Percentiles rank a stretch among this genome's conserved stretches.
Evolutionary conservation across 164 flowering plant genomes (phyloP).

Genomic region (Brasenia schreberi): DNA sequence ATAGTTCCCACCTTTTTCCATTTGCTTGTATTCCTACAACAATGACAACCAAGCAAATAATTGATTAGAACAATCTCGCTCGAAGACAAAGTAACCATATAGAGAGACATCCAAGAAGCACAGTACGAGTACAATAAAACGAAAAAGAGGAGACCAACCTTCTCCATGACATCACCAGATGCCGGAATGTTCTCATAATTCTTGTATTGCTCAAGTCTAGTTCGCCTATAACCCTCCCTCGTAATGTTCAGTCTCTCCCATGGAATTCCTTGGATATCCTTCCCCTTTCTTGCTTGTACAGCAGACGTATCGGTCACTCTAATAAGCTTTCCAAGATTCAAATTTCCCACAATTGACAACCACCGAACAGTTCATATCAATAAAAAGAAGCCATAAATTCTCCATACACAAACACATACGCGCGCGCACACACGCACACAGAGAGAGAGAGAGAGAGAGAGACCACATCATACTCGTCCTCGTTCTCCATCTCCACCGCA

Average conservation of each 20-base stretch:
- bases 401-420: too few species aligned
- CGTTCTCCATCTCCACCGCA: conserved; percentile 13
- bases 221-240: conserved; percentile 39
- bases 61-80: neutral
- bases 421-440: neutral
- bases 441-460: conserved; percentile 3
- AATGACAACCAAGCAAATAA: neutral
- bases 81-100: neutral
- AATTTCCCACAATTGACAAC: neutral
- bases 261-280: conserved; percentile 69
- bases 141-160: conserved; percentile 19
- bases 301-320: conserved; percentile 57
- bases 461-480: conserved; percentile 40
- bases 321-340: conserved; percentile 24
- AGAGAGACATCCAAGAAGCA: neutral
- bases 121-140: too few species aligned
- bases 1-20: conserved; percentile 37
- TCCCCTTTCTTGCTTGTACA: conserved; percentile 49
- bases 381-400: neutral
- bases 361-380: neutral
- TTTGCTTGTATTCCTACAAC: conserved; percentile 33
- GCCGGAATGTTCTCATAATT: conserved; percentile 49
- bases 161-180: conserved; percentile 39
- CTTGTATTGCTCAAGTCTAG: conserved; percentile 54
- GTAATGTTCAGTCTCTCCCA: conserved; percentile 56